Evolutionary conservation across 148 eudicot species (phyloP).

Genomic region (Amaranthus hypochondriacus): DNA sequence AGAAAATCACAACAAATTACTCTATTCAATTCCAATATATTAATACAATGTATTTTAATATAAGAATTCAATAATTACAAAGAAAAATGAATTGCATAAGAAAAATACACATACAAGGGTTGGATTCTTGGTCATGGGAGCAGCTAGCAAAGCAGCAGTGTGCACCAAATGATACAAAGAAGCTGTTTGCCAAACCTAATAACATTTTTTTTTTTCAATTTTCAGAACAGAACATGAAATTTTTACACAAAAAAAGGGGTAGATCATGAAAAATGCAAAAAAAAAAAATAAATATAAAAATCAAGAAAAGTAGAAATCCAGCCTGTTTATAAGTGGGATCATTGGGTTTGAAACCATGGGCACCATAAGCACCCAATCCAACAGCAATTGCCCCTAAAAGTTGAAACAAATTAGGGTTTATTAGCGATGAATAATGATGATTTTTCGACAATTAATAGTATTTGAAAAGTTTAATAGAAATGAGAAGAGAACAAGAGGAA

Average conservation of each 20-base stretch:
- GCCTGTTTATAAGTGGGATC: slow-evolving; percentile 75
- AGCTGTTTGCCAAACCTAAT: slow-evolving; percentile 92
- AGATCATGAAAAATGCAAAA: not conserved
- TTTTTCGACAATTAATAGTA: not conserved
- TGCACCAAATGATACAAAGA: slow-evolving; percentile 87
- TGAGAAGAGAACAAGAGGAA: not conserved
- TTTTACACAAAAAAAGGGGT: not conserved
- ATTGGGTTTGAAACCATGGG: slow-evolving; percentile 85
- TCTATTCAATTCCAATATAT: not conserved
- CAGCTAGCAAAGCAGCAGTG: slow-evolving; percentile 75
- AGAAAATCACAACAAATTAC: not conserved
- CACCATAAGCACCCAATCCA: slow-evolving; percentile 85
- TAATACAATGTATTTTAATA: too few relatives aligned
- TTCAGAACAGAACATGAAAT: not conserved
- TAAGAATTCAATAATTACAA: too few relatives aligned
- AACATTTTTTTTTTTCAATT: not conserved
- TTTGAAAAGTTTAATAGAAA: not conserved
- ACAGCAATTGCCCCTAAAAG: slow-evolving; percentile 66
- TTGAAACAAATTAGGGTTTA: not conserved
- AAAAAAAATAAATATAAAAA: not conserved
- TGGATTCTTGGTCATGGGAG: slow-evolving; percentile 67
- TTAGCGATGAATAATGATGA: slow-evolving; percentile 1
- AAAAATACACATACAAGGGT: slow-evolving; percentile 49
- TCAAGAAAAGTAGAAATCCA: not conserved
- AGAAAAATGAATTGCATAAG: not conserved